These are phyloP conservation scores for Geum urbanum DNA, from an alignment of 306 rosid species.

Conservation along the genomic window DNA sequence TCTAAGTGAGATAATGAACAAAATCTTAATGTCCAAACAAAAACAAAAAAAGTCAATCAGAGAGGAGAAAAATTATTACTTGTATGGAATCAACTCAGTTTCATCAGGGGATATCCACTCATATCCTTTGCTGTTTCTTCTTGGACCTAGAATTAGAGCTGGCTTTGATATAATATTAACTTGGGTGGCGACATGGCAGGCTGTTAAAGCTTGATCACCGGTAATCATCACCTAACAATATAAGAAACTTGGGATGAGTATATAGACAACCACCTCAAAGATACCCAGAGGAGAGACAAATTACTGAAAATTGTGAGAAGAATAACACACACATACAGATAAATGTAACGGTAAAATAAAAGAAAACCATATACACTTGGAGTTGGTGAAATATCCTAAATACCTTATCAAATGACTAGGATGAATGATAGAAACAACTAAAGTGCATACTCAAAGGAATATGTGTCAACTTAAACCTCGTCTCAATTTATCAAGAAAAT, in stretches of 20 bases:
- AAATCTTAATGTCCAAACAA: not conserved
- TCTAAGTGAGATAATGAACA: not conserved
- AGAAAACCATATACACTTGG: not conserved
- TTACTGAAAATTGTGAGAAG: not conserved
- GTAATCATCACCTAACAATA: constrained; percentile 85
- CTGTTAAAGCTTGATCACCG: constrained; percentile 98
- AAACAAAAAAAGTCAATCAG: not conserved
- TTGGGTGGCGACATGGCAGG: constrained; percentile 99
- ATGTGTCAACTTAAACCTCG: not conserved
- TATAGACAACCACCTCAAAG: not conserved
- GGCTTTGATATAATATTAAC: constrained; percentile 90
- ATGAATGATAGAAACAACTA: not conserved
- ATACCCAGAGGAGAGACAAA: not conserved
- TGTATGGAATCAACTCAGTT: constrained; percentile 56
- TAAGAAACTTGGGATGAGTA: not conserved
- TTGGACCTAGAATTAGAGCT: constrained; percentile 66
- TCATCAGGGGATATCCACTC: constrained; percentile 94
- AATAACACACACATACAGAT: not conserved
- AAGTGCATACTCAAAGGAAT: not conserved
- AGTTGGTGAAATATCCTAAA: not conserved
- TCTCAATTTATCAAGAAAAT: not conserved
- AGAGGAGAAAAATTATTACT: constrained; percentile 33
- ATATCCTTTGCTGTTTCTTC: constrained; percentile 52
- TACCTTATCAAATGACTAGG: not conserved
- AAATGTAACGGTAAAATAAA: not conserved